These are phyloP conservation scores for Trypethelium eluteriae DNA, from an alignment of 495 filamentous ascomycete species.

Conservation along the genomic window DNA sequence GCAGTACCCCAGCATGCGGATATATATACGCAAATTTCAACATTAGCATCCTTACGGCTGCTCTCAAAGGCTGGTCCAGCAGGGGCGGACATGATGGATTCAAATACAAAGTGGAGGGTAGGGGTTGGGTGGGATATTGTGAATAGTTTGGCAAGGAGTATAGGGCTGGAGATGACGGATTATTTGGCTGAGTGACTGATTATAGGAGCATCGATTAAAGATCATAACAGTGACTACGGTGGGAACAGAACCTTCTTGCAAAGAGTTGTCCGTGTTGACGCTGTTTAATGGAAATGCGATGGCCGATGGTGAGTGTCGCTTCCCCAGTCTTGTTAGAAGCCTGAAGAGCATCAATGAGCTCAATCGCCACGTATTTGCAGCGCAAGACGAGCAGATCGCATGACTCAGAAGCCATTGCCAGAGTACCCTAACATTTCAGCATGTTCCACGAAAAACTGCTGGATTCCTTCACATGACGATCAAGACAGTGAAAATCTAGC, in stretches of 20 bases:
- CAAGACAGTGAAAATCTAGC: no score
- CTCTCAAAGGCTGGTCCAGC: slow-evolving; percentile 48
- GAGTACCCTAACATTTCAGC: no score
- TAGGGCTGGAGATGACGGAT: slow-evolving; percentile 65
- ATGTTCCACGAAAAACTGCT: no score
- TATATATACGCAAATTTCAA: slow-evolving; percentile 54
- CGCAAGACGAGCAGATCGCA: no score
- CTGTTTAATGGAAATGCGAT: no score
- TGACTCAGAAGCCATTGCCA: no score
- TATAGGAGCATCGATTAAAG: background rate
- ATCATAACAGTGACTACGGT: background rate
- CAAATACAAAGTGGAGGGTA: slow-evolving; percentile 62
- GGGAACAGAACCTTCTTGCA: background rate
- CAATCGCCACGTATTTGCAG: no score
- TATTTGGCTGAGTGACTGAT: slow-evolving; percentile 47
- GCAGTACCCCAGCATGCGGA: slow-evolving; percentile 48
- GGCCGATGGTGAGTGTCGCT: no score
- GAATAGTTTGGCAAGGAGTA: slow-evolving; percentile 53
- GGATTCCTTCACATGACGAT: no score
- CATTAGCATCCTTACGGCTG: slow-evolving; percentile 68
- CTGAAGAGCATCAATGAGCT: no score
- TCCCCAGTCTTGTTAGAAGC: no score
- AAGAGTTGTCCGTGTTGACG: background rate
- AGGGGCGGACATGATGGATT: slow-evolving; percentile 53
- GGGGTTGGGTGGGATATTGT: slow-evolving; percentile 66